Percentiles rank a stretch among this genome's conserved stretches.
Conservation (phyloP, 345 rosid species). For the Jatropha curcas region DNA sequence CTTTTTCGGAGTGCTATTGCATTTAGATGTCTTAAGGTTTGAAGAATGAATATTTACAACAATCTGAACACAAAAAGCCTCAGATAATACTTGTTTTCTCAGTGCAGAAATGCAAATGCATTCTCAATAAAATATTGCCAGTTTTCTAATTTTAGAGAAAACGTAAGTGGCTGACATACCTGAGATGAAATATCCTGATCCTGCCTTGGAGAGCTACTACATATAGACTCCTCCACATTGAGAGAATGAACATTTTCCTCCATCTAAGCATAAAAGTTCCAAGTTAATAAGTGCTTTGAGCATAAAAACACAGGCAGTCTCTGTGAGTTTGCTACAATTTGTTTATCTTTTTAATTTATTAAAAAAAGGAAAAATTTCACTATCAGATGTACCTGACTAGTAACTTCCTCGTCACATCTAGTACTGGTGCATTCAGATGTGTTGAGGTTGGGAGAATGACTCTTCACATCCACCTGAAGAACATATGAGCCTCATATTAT, state of each 20-base stretch:
- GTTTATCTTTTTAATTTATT: too few relatives aligned
- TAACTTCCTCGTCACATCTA: background rate
- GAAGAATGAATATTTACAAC: background rate
- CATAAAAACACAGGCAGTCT: background rate
- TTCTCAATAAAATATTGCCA: background rate
- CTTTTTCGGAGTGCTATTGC: constrained; percentile 15
- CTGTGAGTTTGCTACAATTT: too few relatives aligned
- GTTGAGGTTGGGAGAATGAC: background rate
- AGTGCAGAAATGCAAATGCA: background rate
- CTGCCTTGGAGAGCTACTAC: constrained; percentile 18
- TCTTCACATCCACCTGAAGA: background rate
- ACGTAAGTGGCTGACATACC: background rate
- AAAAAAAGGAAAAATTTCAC: background rate
- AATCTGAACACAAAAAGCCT: background rate
- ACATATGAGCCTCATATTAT: background rate
- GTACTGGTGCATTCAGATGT: background rate
- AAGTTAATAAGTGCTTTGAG: background rate
- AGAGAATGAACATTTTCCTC: background rate
- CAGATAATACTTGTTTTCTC: background rate
- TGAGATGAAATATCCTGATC: constrained; percentile 18
- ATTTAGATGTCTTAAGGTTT: constrained; percentile 2
- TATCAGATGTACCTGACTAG: background rate
- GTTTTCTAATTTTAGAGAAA: too few relatives aligned
- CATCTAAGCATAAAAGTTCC: background rate
- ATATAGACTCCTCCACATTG: background rate